Percentiles rank a stretch among this genome's conserved stretches.
Evolutionary conservation across 805 yeast species (phyloP).

Genomic region (Kuraishia molischiana): DNA sequence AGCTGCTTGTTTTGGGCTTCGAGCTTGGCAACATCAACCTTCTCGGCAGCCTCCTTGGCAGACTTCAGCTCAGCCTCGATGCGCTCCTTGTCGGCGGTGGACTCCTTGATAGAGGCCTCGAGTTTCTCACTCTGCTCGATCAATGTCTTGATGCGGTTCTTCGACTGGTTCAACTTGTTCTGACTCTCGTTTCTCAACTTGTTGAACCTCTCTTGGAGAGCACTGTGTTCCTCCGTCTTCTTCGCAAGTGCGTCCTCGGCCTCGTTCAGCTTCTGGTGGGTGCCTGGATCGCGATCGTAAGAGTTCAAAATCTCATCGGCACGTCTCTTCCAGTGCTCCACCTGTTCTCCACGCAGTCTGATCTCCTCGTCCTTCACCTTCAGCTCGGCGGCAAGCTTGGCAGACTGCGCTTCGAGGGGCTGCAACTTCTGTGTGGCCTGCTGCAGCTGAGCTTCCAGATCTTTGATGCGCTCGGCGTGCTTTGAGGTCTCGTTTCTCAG

Average conservation of each 20-base stretch:
- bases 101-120: constrained; percentile 7
- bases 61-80: constrained; percentile 4
- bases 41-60: background rate
- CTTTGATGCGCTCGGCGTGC: constrained; percentile 18
- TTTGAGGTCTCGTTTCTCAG: constrained; percentile 41
- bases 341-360: constrained; percentile 37
- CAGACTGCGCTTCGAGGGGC: constrained; percentile 33
- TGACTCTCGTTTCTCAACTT: constrained; percentile 20
- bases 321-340: constrained; percentile 48
- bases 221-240: background rate
- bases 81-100: constrained; percentile 9
- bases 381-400: constrained; percentile 2
- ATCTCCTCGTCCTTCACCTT: constrained; percentile 34
- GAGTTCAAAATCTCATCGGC: constrained; percentile 35
- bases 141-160: constrained; percentile 12
- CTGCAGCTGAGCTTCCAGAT: constrained; percentile 30
- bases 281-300: constrained; percentile 35
- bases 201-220: constrained; percentile 9
- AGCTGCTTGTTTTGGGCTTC: constrained; percentile 14
- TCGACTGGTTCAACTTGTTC: constrained; percentile 17
- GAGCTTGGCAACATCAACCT: constrained; percentile 1
- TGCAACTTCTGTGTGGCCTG: constrained; percentile 23
- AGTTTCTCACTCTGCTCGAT: constrained; percentile 10
- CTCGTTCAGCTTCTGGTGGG: constrained; percentile 11
- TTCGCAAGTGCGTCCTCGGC: constrained; percentile 10